phyloP scores from a whole-genome alignment of 106 monocot species.

The Alisma plantagoaquatica region DNA sequence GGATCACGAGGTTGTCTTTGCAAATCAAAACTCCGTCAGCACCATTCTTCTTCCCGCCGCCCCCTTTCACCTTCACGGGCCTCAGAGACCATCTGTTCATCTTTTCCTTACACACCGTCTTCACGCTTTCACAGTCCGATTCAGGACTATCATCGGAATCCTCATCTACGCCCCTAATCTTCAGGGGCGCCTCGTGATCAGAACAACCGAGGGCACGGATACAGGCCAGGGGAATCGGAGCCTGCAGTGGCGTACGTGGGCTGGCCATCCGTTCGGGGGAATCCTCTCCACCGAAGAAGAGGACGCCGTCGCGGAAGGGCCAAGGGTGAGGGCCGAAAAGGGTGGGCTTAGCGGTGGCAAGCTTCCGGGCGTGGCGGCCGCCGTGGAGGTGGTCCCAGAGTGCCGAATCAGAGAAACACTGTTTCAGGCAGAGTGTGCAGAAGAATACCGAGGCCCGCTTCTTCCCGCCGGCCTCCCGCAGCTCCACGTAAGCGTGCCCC shows the following conservation, averaged over 20 bases:
- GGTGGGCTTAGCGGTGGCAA: slow-evolving; percentile 51
- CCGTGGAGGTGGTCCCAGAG: slow-evolving; percentile 74
- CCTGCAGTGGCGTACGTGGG: slow-evolving; percentile 4
- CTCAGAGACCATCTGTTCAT: not conserved
- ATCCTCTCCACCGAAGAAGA: slow-evolving; percentile 55
- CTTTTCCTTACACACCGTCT: not conserved
- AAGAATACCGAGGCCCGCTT: slow-evolving; percentile 73
- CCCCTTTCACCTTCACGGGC: not conserved
- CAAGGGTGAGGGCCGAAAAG: slow-evolving; percentile 62
- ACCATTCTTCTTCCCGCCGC: not conserved
- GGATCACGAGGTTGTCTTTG: slow-evolving; percentile 16
- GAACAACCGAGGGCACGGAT: not conserved
- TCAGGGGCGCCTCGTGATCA: slow-evolving; percentile 1
- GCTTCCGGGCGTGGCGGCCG: slow-evolving; percentile 45
- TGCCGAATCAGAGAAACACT: slow-evolving; percentile 59
- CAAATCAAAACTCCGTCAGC: not conserved
- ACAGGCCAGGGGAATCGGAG: slow-evolving; percentile 6
- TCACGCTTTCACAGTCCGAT: too few relatives aligned
- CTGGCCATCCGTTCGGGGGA: slow-evolving; percentile 7
- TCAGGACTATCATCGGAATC: slow-evolving; percentile 6
- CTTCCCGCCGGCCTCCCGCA: slow-evolving; percentile 48
- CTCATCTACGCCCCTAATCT: not conserved
- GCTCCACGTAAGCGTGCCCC: slow-evolving; percentile 75
- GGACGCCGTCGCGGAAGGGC: slow-evolving; percentile 92
- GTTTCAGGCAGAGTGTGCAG: slow-evolving; percentile 78